Evolutionary conservation across 2,329 filamentous ascomycete species (phyloP), one percentile per base, ranked within the genome.

Genomic region (Cladorrhinum sp.): DNA sequence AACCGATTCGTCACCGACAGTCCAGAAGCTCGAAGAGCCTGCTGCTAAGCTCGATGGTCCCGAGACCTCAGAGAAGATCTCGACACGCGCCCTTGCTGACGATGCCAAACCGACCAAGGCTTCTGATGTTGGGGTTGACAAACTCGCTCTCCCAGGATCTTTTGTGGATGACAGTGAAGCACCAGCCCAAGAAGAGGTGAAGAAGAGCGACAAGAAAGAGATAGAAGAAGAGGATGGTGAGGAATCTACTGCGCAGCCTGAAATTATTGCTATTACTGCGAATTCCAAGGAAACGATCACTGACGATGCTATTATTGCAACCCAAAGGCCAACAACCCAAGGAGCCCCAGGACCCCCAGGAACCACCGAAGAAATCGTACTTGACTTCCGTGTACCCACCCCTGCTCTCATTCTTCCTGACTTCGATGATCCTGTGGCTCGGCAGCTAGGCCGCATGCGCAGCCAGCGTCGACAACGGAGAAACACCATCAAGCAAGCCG

Each of bases 321-420:
- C 59, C 21, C 59, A 63, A 69, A 70, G 68, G 56, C 61, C 63
- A 42, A 60, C 62, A 59, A 64, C 57, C 33, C 58, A 59, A 62
- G 62, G 57, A 59, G 57, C 36, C 42, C 50, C 14, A 58, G 54
- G 54, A 57, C 54, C 39, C 64, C 23, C 56, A 67, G 58, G 58
- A 62, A 26, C 61, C 68, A 48, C 60, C 64, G 28, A 65, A 65
- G 62, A 69, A 21, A 51, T 68, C 64, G 67, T 71, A 62, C 55
- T 67, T 50, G 73, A 74, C 48, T 70, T 72, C 57, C 72, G 75
- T 57, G 72, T 79, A 23, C 71, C 74, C 14, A 82, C 80, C 33
- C 82, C 82, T 53, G 77, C 75, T 56, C 70, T 82, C 58, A 74
- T 79, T 65, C 69, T 82, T 50, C 80, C 81, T 56, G 74, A 79